These are phyloP conservation scores for Kwoniella sp. DNA, from an alignment of 768 basidiomycete species.

Conservation along the genomic window DNA sequence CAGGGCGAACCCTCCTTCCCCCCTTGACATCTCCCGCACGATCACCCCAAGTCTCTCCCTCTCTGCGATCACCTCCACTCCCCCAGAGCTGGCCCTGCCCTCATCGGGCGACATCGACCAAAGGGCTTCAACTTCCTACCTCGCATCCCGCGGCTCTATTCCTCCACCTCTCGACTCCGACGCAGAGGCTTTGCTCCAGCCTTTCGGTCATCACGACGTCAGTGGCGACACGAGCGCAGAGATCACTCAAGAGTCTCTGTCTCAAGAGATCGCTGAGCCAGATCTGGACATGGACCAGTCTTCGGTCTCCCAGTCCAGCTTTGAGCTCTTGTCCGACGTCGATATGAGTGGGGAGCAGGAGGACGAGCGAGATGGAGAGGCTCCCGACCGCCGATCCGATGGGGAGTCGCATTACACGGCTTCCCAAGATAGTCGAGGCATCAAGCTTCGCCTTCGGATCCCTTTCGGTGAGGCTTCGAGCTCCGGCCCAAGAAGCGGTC, in stretches of 20 bases:
- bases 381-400: background rate
- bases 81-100: background rate
- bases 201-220: too few relatives aligned
- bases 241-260: background rate
- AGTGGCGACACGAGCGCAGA: background rate
- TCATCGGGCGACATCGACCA: background rate
- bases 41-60: background rate
- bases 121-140: background rate
- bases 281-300: slow-evolving; percentile 5
- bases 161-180: too few relatives aligned
- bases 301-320: slow-evolving; percentile 3
- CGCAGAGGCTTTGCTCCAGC: too few relatives aligned
- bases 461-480: too few relatives aligned
- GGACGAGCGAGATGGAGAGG: background rate
- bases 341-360: background rate
- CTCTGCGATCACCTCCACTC: background rate
- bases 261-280: background rate
- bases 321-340: slow-evolving; percentile 1
- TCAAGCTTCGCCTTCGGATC: background rate
- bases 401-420: background rate
- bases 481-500: background rate
- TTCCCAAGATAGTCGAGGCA: background rate
- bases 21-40: background rate
- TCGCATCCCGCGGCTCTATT: background rate
- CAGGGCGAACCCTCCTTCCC: background rate